These are phyloP conservation scores for Umbilicaria muhlenbergii DNA, from an alignment of 495 filamentous ascomycete species.

Conservation along the genomic window DNA sequence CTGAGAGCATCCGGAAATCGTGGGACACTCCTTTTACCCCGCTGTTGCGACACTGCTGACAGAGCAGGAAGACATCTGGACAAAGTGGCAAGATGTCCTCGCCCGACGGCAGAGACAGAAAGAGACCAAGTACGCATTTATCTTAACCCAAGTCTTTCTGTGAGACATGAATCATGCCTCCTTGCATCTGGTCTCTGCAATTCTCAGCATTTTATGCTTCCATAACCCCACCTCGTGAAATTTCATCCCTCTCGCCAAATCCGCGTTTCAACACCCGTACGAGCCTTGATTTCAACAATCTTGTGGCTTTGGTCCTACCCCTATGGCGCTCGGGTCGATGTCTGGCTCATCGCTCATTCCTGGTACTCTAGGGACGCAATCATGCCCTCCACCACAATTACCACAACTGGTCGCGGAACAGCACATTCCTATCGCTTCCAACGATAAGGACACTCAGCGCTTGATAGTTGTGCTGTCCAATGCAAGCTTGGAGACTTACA, in stretches of 20 bases:
- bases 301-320: slow-evolving; percentile 1
- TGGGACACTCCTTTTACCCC: too few species aligned
- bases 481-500: slow-evolving; percentile 94
- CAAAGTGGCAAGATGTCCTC: slow-evolving; percentile 2
- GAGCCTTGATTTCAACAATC: not conserved
- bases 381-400: slow-evolving; percentile 77
- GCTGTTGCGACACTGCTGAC: too few species aligned
- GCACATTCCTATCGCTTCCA: slow-evolving; percentile 63
- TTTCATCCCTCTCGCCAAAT: not conserved
- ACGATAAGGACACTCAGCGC: slow-evolving; percentile 76
- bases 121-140: slow-evolving; percentile 29
- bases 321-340: too few species aligned
- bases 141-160: slow-evolving; percentile 1
- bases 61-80: too few species aligned
- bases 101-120: slow-evolving; percentile 31
- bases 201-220: not conserved
- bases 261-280: not conserved
- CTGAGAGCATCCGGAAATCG: too few species aligned
- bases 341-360: slow-evolving; percentile 11
- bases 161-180: not conserved
- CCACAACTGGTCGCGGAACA: slow-evolving; percentile 89
- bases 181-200: not conserved
- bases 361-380: slow-evolving; percentile 55
- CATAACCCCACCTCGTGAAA: not conserved
- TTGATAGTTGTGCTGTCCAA: slow-evolving; percentile 94